phyloP scores from a whole-genome alignment of 768 basidiomycete species.

The Rubroboletus pulcherrimus region DNA sequence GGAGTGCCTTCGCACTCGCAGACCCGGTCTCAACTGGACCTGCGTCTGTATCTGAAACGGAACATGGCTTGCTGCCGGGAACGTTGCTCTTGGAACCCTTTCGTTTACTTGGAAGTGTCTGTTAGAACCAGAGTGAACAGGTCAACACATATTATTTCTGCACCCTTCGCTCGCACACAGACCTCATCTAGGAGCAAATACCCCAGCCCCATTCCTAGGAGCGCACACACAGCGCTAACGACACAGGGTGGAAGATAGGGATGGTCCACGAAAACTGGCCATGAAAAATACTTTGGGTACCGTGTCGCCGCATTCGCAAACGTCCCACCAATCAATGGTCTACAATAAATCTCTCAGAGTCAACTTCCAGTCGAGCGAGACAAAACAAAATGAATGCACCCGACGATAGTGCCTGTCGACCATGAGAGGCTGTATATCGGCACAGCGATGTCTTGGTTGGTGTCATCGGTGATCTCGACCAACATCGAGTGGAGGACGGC shows the following conservation, averaged over 20 bases:
- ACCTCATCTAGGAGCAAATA: constrained; percentile 10
- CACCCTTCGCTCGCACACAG: background rate
- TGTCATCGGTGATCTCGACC: constrained; percentile 13
- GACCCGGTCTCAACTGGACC: background rate
- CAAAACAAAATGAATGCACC: background rate
- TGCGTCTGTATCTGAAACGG: background rate
- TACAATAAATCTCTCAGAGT: background rate
- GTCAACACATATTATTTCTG: background rate
- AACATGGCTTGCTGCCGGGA: background rate
- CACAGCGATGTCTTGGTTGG: constrained; percentile 11
- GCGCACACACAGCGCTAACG: background rate
- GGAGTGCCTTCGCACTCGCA: constrained; percentile 31
- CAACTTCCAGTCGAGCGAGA: background rate
- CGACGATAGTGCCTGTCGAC: constrained; percentile 1
- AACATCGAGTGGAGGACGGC: constrained; percentile 10
- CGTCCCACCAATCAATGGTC: constrained; percentile 7
- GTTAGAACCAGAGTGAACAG: background rate
- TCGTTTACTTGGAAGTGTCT: constrained; percentile 6
- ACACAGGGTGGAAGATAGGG: constrained; percentile 8
- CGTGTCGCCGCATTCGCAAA: constrained; percentile 9
- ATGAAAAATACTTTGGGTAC: constrained; percentile 6
- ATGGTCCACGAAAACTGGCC: constrained; percentile 5
- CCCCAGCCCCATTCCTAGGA: background rate
- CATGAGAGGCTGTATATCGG: constrained; percentile 11
- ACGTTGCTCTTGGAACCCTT: background rate